These are phyloP conservation scores for Paramecium caudatum DNA, from an alignment of 73 alveolate species.

Conservation along the genomic window DNA sequence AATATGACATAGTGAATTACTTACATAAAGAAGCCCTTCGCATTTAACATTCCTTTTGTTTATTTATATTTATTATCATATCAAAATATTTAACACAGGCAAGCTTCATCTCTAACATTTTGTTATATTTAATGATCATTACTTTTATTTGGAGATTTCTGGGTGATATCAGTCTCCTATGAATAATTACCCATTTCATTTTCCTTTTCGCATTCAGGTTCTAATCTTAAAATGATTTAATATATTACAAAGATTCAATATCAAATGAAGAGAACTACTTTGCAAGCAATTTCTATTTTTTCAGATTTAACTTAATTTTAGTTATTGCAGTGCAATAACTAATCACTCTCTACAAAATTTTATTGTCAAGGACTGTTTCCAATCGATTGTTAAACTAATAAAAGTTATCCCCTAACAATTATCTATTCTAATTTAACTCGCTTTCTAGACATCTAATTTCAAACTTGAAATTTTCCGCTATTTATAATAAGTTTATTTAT, in stretches of 20 bases:
- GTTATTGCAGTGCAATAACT: conserved; percentile 6
- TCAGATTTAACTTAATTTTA: not conserved
- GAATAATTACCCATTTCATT: conserved; percentile 8
- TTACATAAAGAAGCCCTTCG: not conserved
- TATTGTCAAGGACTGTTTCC: not conserved
- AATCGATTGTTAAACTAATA: not conserved
- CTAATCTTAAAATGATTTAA: not conserved
- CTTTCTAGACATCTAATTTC: conserved; percentile 26
- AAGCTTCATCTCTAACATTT: not conserved
- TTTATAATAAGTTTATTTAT: not conserved
- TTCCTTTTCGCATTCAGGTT: conserved; percentile 20
- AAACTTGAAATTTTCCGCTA: conserved; percentile 40
- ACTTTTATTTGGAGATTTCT: not conserved
- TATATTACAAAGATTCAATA: not conserved
- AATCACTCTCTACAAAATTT: not conserved
- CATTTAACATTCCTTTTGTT: not conserved
- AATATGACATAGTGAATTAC: not conserved
- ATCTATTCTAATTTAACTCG: not conserved
- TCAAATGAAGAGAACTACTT: conserved; percentile 9
- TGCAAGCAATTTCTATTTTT: not conserved
- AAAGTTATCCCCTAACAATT: not conserved
- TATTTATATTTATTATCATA: not conserved
- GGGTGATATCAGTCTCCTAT: conserved; percentile 11
- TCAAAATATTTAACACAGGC: conserved; percentile 16
- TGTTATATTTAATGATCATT: not conserved